phyloP scores from a whole-genome alignment of 2,329 filamentous ascomycete species.

The Pseudophaeomoniella oleicola region DNA sequence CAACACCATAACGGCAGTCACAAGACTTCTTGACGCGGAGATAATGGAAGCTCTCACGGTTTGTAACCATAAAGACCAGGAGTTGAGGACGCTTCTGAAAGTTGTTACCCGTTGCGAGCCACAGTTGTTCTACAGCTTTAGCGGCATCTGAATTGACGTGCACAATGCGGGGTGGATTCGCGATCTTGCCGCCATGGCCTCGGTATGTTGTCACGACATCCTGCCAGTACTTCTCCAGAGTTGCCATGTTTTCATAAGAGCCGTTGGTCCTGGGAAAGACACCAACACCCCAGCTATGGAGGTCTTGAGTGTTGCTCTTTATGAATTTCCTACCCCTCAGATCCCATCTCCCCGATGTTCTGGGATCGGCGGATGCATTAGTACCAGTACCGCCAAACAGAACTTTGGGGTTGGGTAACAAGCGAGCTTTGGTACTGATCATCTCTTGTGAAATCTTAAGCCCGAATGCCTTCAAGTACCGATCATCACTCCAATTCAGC shows the following conservation, averaged over 20 bases:
- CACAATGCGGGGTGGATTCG: slow-evolving; percentile 30
- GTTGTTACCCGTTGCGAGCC: slow-evolving; percentile 38
- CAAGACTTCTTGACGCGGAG: slow-evolving; percentile 77
- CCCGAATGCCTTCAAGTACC: slow-evolving; percentile 57
- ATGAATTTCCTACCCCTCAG: slow-evolving; percentile 69
- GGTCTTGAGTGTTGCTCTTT: slow-evolving; percentile 42
- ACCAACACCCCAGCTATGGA: slow-evolving; percentile 64
- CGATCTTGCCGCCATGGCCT: slow-evolving; percentile 42
- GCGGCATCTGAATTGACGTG: slow-evolving; percentile 29
- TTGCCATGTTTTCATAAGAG: slow-evolving; percentile 25
- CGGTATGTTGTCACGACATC: slow-evolving; percentile 48
- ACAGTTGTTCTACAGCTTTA: slow-evolving; percentile 41
- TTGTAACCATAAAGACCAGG: slow-evolving; percentile 61
- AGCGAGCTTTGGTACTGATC: slow-evolving; percentile 51
- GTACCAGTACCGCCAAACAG: slow-evolving; percentile 39
- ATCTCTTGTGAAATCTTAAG: slow-evolving; percentile 53
- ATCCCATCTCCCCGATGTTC: slow-evolving; percentile 68
- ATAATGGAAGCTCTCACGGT: slow-evolving; percentile 59
- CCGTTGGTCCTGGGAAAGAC: slow-evolving; percentile 35
- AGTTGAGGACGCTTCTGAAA: slow-evolving; percentile 53
- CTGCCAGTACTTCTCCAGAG: slow-evolving; percentile 39
- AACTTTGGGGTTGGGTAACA: slow-evolving; percentile 59
- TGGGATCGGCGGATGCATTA: slow-evolving; percentile 41
- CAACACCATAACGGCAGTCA: slow-evolving; percentile 71
- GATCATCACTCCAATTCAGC: slow-evolving; percentile 55